A percentile compares a stretch with the other conserved stretches of the same genome.
Conservation (phyloP, 2,329 filamentous ascomycete genomes). For the Paracamarosporium sp. region DNA sequence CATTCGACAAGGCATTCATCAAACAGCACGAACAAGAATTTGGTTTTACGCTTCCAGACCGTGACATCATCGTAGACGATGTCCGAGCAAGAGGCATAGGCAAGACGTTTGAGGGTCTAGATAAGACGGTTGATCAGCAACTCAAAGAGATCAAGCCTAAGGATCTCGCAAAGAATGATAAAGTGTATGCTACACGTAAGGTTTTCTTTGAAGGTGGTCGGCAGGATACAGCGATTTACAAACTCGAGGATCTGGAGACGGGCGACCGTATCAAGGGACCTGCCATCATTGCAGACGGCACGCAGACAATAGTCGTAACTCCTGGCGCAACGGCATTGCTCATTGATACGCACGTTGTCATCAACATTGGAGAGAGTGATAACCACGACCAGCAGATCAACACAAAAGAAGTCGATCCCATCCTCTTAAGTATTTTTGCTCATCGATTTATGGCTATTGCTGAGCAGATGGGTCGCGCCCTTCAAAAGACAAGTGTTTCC, state of each 20-base stretch:
- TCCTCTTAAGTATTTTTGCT: conserved; percentile 79
- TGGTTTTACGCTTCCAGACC: conserved; percentile 83
- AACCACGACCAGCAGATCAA: conserved; percentile 55
- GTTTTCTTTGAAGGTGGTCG: conserved; percentile 89
- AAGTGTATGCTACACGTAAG: conserved; percentile 69
- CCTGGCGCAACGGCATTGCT: conserved; percentile 78
- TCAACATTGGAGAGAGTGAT: conserved; percentile 74
- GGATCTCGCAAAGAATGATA: conserved; percentile 62
- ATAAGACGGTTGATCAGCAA: conserved; percentile 85
- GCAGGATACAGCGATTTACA: conserved; percentile 80
- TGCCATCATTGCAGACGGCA: conserved; percentile 84
- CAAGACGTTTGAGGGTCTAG: conserved; percentile 80
- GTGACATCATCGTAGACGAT: conserved; percentile 90
- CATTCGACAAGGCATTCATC: conserved; percentile 83
- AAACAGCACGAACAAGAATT: conserved; percentile 92
- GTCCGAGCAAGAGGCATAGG: conserved; percentile 88
- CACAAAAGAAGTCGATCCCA: conserved; percentile 71
- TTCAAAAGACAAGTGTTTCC: conserved; percentile 81
- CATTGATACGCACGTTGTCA: conserved; percentile 86
- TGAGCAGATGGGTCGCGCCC: conserved; percentile 80
- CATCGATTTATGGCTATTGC: conserved; percentile 87
- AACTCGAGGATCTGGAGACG: conserved; percentile 74
- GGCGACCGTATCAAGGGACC: conserved; percentile 79
- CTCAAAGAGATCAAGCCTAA: conserved; percentile 71
- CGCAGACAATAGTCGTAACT: conserved; percentile 90